A percentile compares a stretch with the other conserved stretches of the same genome.
phyloP scores from a whole-genome alignment of 257 asterid genomes.

The Ballota nigra region DNA sequence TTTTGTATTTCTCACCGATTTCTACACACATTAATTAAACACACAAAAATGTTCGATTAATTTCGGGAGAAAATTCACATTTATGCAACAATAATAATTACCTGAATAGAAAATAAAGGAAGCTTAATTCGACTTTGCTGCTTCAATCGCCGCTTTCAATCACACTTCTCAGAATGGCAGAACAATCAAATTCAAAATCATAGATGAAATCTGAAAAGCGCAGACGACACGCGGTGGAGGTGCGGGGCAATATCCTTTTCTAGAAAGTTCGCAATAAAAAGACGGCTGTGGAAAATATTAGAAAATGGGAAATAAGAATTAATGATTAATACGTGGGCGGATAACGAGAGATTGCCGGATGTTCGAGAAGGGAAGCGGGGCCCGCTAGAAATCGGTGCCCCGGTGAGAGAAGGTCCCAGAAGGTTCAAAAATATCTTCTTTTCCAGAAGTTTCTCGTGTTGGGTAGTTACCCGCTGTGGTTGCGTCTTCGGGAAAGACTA shows the following conservation, averaged over 20 bases:
- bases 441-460: constrained; percentile 21
- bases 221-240: constrained; percentile 13
- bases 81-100: not conserved
- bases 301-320: not conserved
- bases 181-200: not conserved
- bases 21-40: too few relatives aligned
- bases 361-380: constrained; percentile 25
- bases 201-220: constrained; percentile 10
- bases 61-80: not conserved
- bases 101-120: not conserved
- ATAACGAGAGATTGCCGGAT: constrained; percentile 6
- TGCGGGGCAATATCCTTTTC: constrained; percentile 23
- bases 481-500: not conserved
- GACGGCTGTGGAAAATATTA: constrained; percentile 7
- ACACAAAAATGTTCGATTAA: not conserved
- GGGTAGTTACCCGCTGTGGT: not conserved
- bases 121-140: not conserved
- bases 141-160: not conserved
- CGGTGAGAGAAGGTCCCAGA: constrained; percentile 33
- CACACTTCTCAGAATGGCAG: not conserved
- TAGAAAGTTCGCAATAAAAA: constrained; percentile 33
- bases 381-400: constrained; percentile 14
- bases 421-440: constrained; percentile 16
- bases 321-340: constrained; percentile 7
- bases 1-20: too few relatives aligned